Conservation (phyloP, 192 early-diverging fungal species). For the Lobosporangium transversale region DNA sequence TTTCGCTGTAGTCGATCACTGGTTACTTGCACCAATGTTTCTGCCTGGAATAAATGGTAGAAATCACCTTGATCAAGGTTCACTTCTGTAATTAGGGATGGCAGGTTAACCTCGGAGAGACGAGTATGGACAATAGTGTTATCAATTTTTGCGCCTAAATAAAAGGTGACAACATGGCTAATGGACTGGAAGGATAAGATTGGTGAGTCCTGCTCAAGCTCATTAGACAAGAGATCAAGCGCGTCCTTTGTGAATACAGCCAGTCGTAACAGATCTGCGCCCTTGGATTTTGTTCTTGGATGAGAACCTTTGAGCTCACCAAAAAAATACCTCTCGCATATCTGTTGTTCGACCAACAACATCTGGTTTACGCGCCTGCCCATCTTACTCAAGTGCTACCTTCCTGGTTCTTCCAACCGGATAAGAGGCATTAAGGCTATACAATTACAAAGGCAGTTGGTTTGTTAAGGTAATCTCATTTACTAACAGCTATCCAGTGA, state of each 20-base stretch:
- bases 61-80: background rate
- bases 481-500: too few species aligned
- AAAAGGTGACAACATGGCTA: conserved; percentile 14
- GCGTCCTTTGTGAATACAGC: conserved; percentile 23
- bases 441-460: too few species aligned
- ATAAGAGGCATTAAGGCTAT: too few species aligned
- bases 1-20: background rate
- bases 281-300: conserved; percentile 10
- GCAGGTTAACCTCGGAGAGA: conserved; percentile 5
- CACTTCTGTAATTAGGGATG: conserved; percentile 6
- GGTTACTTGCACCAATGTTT: conserved; percentile 2
- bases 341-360: conserved; percentile 16
- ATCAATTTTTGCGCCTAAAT: conserved; percentile 12
- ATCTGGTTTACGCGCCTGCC: conserved; percentile 17
- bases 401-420: conserved; percentile 23
- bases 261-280: conserved; percentile 14
- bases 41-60: conserved; percentile 7
- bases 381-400: conserved; percentile 17
- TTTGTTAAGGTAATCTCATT: too few species aligned
- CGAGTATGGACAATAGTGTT: conserved; percentile 8
- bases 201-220: conserved; percentile 12
- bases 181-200: conserved; percentile 15
- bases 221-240: conserved; percentile 11
- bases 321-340: conserved; percentile 11
- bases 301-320: conserved; percentile 17